phyloP scores from a whole-genome alignment of 1,139 yeast genomes.

The Meyerozyma carpophila region DNA sequence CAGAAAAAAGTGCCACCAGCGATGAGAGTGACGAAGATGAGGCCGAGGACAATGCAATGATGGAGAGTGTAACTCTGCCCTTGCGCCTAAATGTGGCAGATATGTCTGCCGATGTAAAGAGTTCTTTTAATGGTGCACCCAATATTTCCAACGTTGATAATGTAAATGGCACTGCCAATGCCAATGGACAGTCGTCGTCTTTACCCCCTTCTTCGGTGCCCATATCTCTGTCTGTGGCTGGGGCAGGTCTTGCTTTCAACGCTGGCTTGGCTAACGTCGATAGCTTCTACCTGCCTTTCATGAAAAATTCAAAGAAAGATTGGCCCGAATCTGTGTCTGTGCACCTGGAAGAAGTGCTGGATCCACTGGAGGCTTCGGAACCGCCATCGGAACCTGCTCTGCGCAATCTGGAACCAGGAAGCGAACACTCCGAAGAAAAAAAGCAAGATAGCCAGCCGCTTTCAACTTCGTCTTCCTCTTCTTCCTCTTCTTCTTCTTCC shows the following conservation, averaged over 20 bases:
- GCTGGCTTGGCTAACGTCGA: neutral
- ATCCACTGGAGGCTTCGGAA: neutral
- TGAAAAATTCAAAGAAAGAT: neutral
- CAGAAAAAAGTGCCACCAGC: slow-evolving; percentile 7
- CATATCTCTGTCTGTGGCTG: neutral
- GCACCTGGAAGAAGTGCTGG: neutral
- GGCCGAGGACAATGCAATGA: slow-evolving; percentile 10
- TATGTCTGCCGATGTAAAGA: neutral
- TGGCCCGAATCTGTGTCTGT: neutral
- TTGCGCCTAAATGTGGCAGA: neutral
- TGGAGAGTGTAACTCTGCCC: neutral
- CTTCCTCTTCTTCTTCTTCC: slow-evolving; percentile 24
- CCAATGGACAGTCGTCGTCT: neutral
- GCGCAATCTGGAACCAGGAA: neutral
- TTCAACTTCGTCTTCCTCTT: too few relatives aligned
- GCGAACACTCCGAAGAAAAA: neutral
- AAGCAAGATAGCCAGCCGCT: neutral
- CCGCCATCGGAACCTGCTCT: neutral
- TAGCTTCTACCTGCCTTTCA: neutral
- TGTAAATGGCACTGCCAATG: neutral
- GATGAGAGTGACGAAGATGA: slow-evolving; percentile 39
- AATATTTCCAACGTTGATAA: neutral
- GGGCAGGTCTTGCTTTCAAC: neutral
- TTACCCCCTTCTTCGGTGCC: neutral
- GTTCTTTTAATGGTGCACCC: neutral